Conservation (phyloP, 495 filamentous ascomycete genomes). For the Aspergillus sclerotioniger region DNA sequence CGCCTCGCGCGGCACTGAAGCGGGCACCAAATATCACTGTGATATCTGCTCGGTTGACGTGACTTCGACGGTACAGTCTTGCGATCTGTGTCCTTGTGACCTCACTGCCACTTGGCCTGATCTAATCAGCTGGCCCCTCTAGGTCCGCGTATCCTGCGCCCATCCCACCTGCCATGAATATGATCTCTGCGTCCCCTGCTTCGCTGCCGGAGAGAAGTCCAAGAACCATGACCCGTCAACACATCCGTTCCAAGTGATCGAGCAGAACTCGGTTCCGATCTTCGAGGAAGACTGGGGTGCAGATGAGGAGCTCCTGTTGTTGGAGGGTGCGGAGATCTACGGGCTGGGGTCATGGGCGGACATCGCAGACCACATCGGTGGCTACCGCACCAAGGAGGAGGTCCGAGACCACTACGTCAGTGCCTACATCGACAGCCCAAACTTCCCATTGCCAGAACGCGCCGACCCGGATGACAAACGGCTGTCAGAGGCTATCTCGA, state of each 20-base stretch:
- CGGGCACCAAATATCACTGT: constrained; percentile 92
- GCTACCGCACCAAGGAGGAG: constrained; percentile 90
- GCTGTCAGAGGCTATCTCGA: constrained; percentile 72
- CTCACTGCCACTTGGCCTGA: not conserved
- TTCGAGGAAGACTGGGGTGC: constrained; percentile 95
- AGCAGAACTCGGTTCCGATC: constrained; percentile 96
- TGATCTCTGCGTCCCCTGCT: constrained; percentile 95
- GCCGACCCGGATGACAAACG: constrained; percentile 76
- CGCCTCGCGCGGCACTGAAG: constrained; percentile 81
- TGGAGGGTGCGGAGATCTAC: constrained; percentile 98
- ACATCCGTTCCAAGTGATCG: constrained; percentile 89
- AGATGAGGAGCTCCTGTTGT: constrained; percentile 86
- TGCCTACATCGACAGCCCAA: constrained; percentile 77
- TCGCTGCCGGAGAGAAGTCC: constrained; percentile 72
- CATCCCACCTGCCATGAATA: constrained; percentile 83
- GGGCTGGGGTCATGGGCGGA: constrained; percentile 97
- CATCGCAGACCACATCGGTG: constrained; percentile 96
- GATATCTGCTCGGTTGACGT: constrained; percentile 95
- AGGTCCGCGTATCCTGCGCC: constrained; percentile 95
- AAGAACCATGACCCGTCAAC: constrained; percentile 79
- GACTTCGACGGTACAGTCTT: constrained; percentile 72
- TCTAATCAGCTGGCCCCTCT: constrained; percentile 8
- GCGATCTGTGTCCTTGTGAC: not conserved
- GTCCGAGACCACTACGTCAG: constrained; percentile 89
- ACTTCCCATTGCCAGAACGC: constrained; percentile 81